A percentile compares a stretch with the other conserved stretches of the same genome.
These are phyloP conservation scores for Hypoxylon sp. DNA, from an alignment of 2,329 filamentous ascomycete genomes.

Conservation along the genomic window DNA sequence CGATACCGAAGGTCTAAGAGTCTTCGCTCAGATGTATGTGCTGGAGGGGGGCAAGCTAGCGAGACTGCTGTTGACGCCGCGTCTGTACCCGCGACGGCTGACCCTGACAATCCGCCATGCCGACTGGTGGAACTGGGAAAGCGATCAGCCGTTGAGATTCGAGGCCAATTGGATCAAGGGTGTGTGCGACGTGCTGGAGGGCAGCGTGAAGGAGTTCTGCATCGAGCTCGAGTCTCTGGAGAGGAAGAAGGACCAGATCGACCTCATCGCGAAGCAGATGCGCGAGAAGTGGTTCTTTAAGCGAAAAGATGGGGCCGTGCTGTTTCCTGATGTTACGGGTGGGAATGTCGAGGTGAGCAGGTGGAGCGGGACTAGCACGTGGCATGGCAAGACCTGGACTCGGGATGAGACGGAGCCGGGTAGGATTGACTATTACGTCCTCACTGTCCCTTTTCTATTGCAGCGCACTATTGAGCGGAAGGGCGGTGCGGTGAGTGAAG, in stretches of 20 bases:
- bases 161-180: conserved; percentile 6
- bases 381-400: conserved; percentile 1
- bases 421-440: conserved; percentile 14
- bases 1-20: conserved; percentile 4
- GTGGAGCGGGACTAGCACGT: conserved; percentile 15
- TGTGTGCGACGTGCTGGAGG: conserved; percentile 8
- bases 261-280: conserved; percentile 16
- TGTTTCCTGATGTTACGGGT: conserved; percentile 13
- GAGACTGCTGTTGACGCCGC: not conserved
- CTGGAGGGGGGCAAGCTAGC: conserved; percentile 1
- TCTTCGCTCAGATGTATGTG: conserved; percentile 14
- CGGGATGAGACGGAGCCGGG: conserved; percentile 8
- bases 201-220: conserved; percentile 10
- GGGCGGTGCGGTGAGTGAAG: conserved; percentile 13
- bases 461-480: conserved; percentile 9
- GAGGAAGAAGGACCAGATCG: conserved; percentile 13
- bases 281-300: conserved; percentile 19
- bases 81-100: conserved; percentile 6
- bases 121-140: conserved; percentile 12
- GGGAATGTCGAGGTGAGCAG: conserved; percentile 12
- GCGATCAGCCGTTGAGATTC: conserved; percentile 5
- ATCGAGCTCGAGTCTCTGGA: conserved; percentile 19
- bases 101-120: conserved; percentile 10
- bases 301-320: conserved; percentile 3
- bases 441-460: conserved; percentile 3